Evolutionary conservation across 768 basidiomycete genomes (phyloP), one percentile per base, ranked within the genome.

Genomic region (Mycena albidolilacea): DNA sequence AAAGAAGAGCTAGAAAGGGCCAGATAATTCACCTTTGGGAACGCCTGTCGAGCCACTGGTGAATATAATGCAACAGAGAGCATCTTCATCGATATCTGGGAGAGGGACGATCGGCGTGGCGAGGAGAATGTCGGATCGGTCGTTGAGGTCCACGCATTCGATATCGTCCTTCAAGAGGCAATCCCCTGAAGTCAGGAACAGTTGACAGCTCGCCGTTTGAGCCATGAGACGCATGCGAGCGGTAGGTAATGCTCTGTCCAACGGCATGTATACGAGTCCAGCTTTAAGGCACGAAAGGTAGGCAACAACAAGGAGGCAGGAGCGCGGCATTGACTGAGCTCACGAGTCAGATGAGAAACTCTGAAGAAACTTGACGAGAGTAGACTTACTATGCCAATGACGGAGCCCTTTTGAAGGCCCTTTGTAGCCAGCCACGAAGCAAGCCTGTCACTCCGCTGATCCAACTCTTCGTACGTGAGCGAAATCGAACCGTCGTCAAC

Each of bases 11-110:
- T 39, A 59, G 57, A 59, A 59, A 59, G 57, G 37, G 57, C 17
- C 35, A 39, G 57, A 59, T 59, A 35, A 59, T 10, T 59, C 57
- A 59, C 57, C 57, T 59, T 59, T 59, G 35, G 57, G 57, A 59
- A 59, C 15, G 57, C 57, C 57, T 39, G 57, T 59, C 57, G 57
- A 59, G 15, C 57, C 57, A 59, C 57, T 59, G 57, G 57, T 59
- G 57, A 59, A 59, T 39, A 59, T 59, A 6, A 59, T 39, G 37
- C 57, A 59, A 59, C 37, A 59, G 37, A 59, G 35, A 38, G 57
- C 57, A 59, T 59, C 57, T 59, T 59, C 57, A 59, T 59, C 57
- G 57, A 59, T 59, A 38, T 59, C 57, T 59, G 57, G 38, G 57
- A 59, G 57, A 59, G 57, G 57, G 57, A 59, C 57, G 57, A 59